Evolutionary conservation across 2,329 filamentous ascomycete genomes (phyloP).

Genomic region (Diaporthe citri): DNA sequence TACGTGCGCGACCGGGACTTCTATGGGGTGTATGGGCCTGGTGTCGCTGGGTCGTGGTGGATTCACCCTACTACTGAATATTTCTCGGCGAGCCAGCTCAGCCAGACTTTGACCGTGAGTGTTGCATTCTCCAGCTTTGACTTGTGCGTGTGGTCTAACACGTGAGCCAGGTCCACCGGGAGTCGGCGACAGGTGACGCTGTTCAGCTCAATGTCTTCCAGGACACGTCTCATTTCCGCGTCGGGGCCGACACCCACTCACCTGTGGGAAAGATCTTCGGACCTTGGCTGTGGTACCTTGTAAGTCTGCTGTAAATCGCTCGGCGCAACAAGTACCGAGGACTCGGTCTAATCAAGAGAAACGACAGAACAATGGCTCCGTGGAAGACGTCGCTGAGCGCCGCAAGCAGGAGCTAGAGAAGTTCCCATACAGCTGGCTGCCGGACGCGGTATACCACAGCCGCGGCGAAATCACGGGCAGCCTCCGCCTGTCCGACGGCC

Average conservation of each 20-base stretch:
- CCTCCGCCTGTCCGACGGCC: slow-evolving; percentile 60
- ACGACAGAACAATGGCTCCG: slow-evolving; percentile 59
- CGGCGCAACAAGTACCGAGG: background rate
- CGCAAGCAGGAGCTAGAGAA: slow-evolving; percentile 55
- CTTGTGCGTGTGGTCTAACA: background rate
- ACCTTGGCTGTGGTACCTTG: slow-evolving; percentile 58
- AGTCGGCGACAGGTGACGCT: slow-evolving; percentile 61
- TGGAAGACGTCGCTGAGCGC: slow-evolving; percentile 55
- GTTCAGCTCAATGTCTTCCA: slow-evolving; percentile 68
- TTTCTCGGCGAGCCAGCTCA: slow-evolving; percentile 64
- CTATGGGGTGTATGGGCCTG: slow-evolving; percentile 62
- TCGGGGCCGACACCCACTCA: slow-evolving; percentile 51
- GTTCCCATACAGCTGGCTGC: slow-evolving; percentile 65
- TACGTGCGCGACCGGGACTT: slow-evolving; percentile 55
- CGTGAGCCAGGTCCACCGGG: slow-evolving; percentile 56
- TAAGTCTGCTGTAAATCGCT: slow-evolving; percentile 32
- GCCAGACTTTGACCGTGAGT: slow-evolving; percentile 60
- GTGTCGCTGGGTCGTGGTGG: slow-evolving; percentile 64
- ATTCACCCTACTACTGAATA: slow-evolving; percentile 64
- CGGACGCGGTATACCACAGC: slow-evolving; percentile 60
- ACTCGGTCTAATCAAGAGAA: slow-evolving; percentile 4
- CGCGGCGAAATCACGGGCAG: slow-evolving; percentile 60
- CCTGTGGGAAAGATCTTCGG: slow-evolving; percentile 58
- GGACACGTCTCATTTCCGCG: slow-evolving; percentile 60
- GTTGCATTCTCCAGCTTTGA: background rate